Conservation (phyloP, 2,329 filamentous ascomycete species). For the Xylogone sp. region DNA sequence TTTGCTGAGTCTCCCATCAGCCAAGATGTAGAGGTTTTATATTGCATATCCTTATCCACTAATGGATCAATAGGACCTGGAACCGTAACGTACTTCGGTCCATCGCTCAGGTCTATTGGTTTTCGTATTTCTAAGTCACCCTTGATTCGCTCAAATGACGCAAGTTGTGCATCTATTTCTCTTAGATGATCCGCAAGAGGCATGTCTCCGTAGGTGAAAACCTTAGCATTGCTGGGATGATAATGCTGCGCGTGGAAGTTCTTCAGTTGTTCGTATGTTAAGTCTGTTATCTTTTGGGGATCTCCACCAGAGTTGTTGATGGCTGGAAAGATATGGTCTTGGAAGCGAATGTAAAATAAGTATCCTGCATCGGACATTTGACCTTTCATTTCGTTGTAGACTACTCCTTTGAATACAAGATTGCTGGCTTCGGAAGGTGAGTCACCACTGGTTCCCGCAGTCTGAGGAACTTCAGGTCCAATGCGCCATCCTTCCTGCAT, state of each 20-base stretch:
- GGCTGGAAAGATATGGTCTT: constrained; percentile 88
- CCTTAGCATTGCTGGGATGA: constrained; percentile 94
- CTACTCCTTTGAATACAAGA: constrained; percentile 93
- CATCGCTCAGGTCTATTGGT: constrained; percentile 67
- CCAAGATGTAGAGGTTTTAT: constrained; percentile 94
- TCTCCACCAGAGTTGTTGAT: constrained; percentile 97
- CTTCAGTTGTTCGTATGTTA: constrained; percentile 86
- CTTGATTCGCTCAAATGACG: constrained; percentile 66
- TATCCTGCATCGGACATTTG: constrained; percentile 98
- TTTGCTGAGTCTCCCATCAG: constrained; percentile 79
- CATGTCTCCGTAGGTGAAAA: constrained; percentile 95
- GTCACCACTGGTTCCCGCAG: constrained; percentile 38
- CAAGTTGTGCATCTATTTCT: constrained; percentile 72
- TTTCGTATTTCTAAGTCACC: constrained; percentile 70
- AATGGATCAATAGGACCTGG: constrained; percentile 83
- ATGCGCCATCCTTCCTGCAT: constrained; percentile 96
- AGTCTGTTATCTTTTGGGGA: constrained; percentile 90
- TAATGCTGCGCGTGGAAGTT: constrained; percentile 91
- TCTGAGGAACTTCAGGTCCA: constrained; percentile 78
- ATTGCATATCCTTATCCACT: constrained; percentile 80
- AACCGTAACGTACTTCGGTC: constrained; percentile 66
- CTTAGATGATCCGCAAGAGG: constrained; percentile 75
- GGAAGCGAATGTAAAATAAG: constrained; percentile 91
- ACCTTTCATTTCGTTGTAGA: constrained; percentile 99
- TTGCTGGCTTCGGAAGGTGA: constrained; percentile 54